Conservation (phyloP, 345 rosid genomes). For the Raphanus raphanistrum region DNA sequence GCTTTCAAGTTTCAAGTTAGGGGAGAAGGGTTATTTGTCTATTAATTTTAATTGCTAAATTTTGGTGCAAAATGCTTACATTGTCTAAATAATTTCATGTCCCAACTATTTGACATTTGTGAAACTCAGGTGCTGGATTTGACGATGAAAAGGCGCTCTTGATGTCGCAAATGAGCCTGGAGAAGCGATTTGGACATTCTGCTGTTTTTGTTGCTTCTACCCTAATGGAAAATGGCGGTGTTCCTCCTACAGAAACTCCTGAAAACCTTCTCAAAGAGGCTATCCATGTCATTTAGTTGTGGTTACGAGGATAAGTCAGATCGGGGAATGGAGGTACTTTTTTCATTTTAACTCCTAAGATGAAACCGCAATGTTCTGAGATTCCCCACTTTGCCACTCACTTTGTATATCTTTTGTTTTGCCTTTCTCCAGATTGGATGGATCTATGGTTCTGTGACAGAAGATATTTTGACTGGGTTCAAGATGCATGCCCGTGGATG, state of each 20-base stretch:
- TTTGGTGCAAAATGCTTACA: background rate
- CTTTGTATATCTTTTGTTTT: background rate
- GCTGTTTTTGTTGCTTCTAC: slow-evolving; percentile 94
- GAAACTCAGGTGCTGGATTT: slow-evolving; percentile 78
- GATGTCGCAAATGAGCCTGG: slow-evolving; percentile 96
- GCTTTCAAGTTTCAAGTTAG: too few relatives aligned
- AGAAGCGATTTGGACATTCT: slow-evolving; percentile 91
- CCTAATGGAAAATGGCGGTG: slow-evolving; percentile 94
- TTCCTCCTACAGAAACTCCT: slow-evolving; percentile 87
- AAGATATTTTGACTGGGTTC: slow-evolving; percentile 97
- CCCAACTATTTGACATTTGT: slow-evolving; percentile 9
- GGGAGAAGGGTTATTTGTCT: background rate
- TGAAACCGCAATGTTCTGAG: slow-evolving; percentile 8
- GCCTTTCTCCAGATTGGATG: slow-evolving; percentile 73
- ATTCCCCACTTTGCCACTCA: background rate
- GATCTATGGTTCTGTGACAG: slow-evolving; percentile 96
- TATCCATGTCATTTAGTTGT: slow-evolving; percentile 95
- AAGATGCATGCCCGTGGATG: slow-evolving; percentile 99
- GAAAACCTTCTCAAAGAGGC: slow-evolving; percentile 94
- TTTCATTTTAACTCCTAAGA: background rate
- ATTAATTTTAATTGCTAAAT: background rate
- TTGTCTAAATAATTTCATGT: slow-evolving; percentile 7
- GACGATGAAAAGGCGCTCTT: slow-evolving; percentile 91
- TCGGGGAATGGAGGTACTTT: slow-evolving; percentile 81
- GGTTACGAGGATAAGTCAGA: slow-evolving; percentile 93